A percentile compares a stretch with the other conserved stretches of the same genome.
These are phyloP conservation scores for Quercus gilva DNA, from an alignment of 306 rosid genomes.

Conservation along the genomic window DNA sequence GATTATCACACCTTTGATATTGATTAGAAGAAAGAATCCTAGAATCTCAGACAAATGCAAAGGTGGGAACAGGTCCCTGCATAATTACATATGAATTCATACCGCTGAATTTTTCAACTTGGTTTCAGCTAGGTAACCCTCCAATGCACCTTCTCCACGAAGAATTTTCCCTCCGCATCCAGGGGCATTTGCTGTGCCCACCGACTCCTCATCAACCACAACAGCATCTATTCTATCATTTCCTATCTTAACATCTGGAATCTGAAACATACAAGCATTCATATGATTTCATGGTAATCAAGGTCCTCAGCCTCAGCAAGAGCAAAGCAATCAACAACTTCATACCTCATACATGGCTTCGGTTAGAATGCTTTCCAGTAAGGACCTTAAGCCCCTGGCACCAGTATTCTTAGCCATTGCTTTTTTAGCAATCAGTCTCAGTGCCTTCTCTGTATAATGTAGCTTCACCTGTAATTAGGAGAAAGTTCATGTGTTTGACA, in stretches of 20 bases:
- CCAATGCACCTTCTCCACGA: slow-evolving; percentile 72
- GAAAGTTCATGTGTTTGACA: slow-evolving; percentile 7
- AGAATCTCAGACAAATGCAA: background rate
- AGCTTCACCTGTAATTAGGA: slow-evolving; percentile 67
- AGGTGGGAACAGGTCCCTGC: background rate
- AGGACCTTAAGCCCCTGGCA: slow-evolving; percentile 90
- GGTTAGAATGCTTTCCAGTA: slow-evolving; percentile 77
- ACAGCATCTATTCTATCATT: slow-evolving; percentile 75
- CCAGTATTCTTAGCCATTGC: slow-evolving; percentile 96
- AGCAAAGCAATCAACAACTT: background rate
- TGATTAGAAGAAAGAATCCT: background rate
- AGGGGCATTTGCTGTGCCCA: slow-evolving; percentile 47
- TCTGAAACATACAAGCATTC: slow-evolving; percentile 42
- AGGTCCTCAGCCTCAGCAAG: background rate
- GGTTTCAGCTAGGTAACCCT: slow-evolving; percentile 43
- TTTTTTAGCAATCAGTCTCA: slow-evolving; percentile 70
- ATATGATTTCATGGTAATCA: background rate
- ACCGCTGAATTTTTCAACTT: slow-evolving; percentile 60
- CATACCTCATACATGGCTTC: slow-evolving; percentile 94
- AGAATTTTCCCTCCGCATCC: slow-evolving; percentile 90
- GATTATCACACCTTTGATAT: background rate
- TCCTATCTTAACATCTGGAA: slow-evolving; percentile 84
- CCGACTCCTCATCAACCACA: slow-evolving; percentile 75
- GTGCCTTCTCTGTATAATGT: slow-evolving; percentile 67
- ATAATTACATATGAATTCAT: slow-evolving; percentile 15